Conservation (phyloP, 495 filamentous ascomycete genomes). For the Polyplosphaeria fusca region DNA sequence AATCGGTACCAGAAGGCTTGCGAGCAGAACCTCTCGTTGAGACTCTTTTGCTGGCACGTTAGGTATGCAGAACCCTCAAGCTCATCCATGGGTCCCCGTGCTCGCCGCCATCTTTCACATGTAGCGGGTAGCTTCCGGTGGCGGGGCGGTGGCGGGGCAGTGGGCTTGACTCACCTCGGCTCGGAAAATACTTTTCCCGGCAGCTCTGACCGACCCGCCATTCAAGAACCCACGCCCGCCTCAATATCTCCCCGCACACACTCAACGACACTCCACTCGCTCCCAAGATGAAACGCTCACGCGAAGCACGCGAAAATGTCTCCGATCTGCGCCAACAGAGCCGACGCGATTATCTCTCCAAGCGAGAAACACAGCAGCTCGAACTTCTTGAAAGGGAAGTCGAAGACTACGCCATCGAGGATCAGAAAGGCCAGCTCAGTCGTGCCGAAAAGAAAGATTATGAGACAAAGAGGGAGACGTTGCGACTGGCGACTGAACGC, state of each 20-base stretch:
- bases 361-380: slow-evolving; percentile 81
- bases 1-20: no score
- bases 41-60: no score
- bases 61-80: no score
- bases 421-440: slow-evolving; percentile 71
- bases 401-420: slow-evolving; percentile 80
- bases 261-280: not conserved
- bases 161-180: no score
- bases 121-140: no score
- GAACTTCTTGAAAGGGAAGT: slow-evolving; percentile 86
- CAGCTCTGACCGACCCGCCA: no score
- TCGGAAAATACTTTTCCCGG: no score
- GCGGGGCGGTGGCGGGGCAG: no score
- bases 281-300: no score
- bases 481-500: slow-evolving; percentile 84
- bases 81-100: no score
- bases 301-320: slow-evolving; percentile 42
- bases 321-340: slow-evolving; percentile 76
- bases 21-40: no score
- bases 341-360: slow-evolving; percentile 89
- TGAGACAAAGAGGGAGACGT: slow-evolving; percentile 79
- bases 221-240: not conserved
- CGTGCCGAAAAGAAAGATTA: slow-evolving; percentile 85
- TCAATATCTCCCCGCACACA: not conserved
- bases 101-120: no score